A percentile compares a stretch with the other conserved stretches of the same genome.
phyloP scores from a whole-genome alignment of 2,329 filamentous ascomycete genomes.

The Botrytis elliptica region DNA sequence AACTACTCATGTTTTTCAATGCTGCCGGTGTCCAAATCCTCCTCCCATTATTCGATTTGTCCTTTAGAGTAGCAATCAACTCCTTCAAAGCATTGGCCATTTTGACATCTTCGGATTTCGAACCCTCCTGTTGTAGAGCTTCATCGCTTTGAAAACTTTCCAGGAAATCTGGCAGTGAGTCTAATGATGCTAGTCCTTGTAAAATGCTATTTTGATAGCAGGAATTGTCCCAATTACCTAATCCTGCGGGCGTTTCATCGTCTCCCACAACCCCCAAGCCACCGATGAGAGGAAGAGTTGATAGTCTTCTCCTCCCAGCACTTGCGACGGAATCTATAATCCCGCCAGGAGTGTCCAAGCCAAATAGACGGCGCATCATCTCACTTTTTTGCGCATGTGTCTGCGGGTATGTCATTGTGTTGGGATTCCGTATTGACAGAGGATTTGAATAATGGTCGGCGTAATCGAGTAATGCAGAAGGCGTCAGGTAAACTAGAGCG shows the following conservation, averaged over 20 bases:
- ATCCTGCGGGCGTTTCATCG: slow-evolving; percentile 57
- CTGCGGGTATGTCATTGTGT: slow-evolving; percentile 39
- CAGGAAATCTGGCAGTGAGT: slow-evolving; percentile 67
- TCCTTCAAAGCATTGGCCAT: slow-evolving; percentile 45
- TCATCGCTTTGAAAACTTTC: slow-evolving; percentile 44
- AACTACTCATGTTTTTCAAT: slow-evolving; percentile 90
- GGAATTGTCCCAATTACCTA: slow-evolving; percentile 92
- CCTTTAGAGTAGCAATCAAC: slow-evolving; percentile 69
- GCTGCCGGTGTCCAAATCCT: slow-evolving; percentile 79
- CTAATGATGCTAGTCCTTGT: slow-evolving; percentile 76
- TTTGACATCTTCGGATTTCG: slow-evolving; percentile 31
- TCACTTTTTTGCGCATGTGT: slow-evolving; percentile 62
- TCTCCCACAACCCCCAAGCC: slow-evolving; percentile 40
- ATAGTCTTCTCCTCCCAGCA: slow-evolving; percentile 56
- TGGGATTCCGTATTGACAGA: slow-evolving; percentile 50
- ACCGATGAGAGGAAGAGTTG: slow-evolving; percentile 44
- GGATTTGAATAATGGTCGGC: slow-evolving; percentile 46
- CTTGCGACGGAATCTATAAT: slow-evolving; percentile 58
- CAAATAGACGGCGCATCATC: slow-evolving; percentile 61
- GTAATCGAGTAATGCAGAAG: slow-evolving; percentile 56
- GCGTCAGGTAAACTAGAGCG: slow-evolving; percentile 55
- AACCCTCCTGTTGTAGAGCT: slow-evolving; percentile 23
- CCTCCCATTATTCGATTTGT: slow-evolving; percentile 67
- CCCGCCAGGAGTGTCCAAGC: slow-evolving; percentile 53
- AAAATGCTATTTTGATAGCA: slow-evolving; percentile 98